phyloP scores from a whole-genome alignment of 2,329 filamentous ascomycete species.

The Botrytis byssoidea region DNA sequence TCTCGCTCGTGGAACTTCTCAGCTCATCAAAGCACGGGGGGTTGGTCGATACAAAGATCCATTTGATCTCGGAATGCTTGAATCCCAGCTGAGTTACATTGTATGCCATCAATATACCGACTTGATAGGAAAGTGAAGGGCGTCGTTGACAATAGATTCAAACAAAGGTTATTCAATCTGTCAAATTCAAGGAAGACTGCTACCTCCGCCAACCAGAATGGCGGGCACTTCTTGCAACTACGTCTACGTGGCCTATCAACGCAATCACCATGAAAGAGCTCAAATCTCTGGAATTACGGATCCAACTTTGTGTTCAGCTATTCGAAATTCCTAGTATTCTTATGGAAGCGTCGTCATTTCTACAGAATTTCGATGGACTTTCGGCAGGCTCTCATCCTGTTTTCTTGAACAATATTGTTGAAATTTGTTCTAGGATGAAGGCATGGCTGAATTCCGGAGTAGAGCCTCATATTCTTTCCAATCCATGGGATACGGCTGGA shows the following conservation, averaged over 20 bases:
- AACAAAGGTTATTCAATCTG: slow-evolving; percentile 13
- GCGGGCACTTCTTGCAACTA: neutral
- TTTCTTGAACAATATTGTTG: neutral
- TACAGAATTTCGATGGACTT: neutral
- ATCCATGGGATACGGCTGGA: no score
- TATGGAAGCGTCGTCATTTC: neutral
- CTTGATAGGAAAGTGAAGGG: neutral
- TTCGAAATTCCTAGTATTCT: slow-evolving; percentile 6
- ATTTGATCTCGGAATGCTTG: slow-evolving; percentile 27
- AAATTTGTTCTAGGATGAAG: neutral
- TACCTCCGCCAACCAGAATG: slow-evolving; percentile 17
- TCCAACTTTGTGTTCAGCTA: neutral
- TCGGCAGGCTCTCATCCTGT: neutral
- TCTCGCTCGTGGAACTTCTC: slow-evolving; percentile 23
- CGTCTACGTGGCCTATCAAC: neutral
- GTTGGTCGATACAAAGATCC: slow-evolving; percentile 19
- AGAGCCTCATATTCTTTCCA: neutral
- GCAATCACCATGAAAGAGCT: neutral
- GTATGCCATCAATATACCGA: slow-evolving; percentile 5
- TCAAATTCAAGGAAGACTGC: slow-evolving; percentile 14
- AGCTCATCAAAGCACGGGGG: slow-evolving; percentile 22
- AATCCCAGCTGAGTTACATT: slow-evolving; percentile 26
- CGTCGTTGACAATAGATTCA: neutral
- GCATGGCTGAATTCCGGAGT: neutral
- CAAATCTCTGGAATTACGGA: neutral